phyloP scores from a whole-genome alignment of 495 filamentous ascomycete species.

The Bacidia gigantensis region DNA sequence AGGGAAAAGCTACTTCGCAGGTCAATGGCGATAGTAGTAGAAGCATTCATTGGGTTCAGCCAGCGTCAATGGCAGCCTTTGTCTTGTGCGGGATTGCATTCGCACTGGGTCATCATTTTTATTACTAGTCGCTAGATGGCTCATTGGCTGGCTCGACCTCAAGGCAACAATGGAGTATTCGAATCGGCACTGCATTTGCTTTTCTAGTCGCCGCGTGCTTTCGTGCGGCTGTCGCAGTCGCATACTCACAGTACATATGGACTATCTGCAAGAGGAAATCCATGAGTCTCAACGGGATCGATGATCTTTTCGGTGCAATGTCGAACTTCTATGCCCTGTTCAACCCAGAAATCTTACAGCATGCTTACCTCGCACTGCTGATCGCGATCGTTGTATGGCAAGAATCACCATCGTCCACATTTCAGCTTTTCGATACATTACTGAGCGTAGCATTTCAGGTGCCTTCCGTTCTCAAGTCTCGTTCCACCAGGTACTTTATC shows the following conservation, averaged over 20 bases:
- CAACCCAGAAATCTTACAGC: not conserved
- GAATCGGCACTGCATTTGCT: slow-evolving; percentile 10
- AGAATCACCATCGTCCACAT: too few relatives aligned
- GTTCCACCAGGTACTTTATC: slow-evolving; percentile 10
- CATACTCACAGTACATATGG: slow-evolving; percentile 15
- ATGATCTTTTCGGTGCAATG: slow-evolving; percentile 8
- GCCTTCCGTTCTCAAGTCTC: slow-evolving; percentile 6
- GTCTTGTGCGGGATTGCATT: too few relatives aligned
- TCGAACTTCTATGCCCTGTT: slow-evolving; percentile 4
- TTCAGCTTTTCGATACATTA: not conserved
- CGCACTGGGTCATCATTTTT: too few relatives aligned
- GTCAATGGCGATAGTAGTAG: too few relatives aligned
- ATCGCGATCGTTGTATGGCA: not conserved
- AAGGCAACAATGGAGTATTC: slow-evolving; percentile 4
- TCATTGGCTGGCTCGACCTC: too few relatives aligned
- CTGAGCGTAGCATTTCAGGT: slow-evolving; percentile 1
- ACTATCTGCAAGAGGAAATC: slow-evolving; percentile 8
- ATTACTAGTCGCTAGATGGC: too few relatives aligned
- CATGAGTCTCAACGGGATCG: slow-evolving; percentile 4
- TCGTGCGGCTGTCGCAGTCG: not conserved
- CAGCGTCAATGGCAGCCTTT: too few relatives aligned
- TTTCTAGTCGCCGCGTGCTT: slow-evolving; percentile 10
- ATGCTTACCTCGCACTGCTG: slow-evolving; percentile 3
- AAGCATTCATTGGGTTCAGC: too few relatives aligned
- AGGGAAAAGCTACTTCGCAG: too few relatives aligned